These are phyloP conservation scores for Claviceps spartinae DNA, from an alignment of 2,329 filamentous ascomycete species.

Conservation along the genomic window DNA sequence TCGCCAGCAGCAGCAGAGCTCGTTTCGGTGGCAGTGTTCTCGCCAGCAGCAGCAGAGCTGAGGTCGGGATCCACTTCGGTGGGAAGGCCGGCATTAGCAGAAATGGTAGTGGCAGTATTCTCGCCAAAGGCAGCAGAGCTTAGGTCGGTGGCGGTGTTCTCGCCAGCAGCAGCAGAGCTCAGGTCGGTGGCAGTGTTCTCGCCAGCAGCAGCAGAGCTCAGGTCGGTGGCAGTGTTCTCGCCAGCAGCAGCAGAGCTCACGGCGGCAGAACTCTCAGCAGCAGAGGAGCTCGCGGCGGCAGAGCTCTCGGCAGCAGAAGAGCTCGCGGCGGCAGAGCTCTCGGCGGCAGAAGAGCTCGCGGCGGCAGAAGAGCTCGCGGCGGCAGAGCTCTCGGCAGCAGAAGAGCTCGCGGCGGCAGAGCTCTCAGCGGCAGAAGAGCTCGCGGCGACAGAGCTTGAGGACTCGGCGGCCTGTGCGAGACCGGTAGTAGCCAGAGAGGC, in stretches of 20 bases:
- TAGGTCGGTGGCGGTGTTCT: not conserved
- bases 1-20: not conserved
- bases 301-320: not conserved
- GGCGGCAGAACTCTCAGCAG: not conserved
- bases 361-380: not conserved
- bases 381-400: not conserved
- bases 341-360: not conserved
- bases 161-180: not conserved
- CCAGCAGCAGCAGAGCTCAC: not conserved
- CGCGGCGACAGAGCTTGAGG: not conserved
- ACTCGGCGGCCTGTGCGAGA: not conserved
- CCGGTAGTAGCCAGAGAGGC: constrained; percentile 3
- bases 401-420: not conserved
- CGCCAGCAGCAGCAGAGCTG: not conserved
- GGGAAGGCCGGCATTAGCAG: not conserved
- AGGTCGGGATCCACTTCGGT: not conserved
- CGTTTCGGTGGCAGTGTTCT: not conserved
- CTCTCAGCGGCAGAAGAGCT: not conserved
- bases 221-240: not conserved
- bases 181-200: not conserved
- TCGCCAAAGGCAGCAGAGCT: not conserved
- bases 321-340: not conserved
- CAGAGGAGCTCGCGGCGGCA: not conserved
- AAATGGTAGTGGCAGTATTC: not conserved
- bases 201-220: not conserved